Evolutionary conservation across 2,329 filamentous ascomycete species (phyloP), one percentile per base, ranked within the genome.

Genomic region (Endocalyx cinctus): DNA sequence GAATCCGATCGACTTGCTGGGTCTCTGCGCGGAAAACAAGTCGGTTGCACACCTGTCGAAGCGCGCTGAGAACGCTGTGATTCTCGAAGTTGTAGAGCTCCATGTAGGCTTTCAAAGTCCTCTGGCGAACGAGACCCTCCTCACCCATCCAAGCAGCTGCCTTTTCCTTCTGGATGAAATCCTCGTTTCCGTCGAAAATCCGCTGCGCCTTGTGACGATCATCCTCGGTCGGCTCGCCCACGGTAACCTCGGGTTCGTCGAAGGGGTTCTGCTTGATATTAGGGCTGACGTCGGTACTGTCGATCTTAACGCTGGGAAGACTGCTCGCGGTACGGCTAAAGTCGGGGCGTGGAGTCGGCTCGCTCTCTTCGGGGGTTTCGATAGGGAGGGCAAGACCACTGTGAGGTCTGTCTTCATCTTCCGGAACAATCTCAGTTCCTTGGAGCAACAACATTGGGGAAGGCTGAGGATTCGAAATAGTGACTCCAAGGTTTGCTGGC

Each of bases 1-100:
- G 66, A 38, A 98, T 90, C 20, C 92, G 84, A 57, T 98, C 92
- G 14, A 98, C 87, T 59, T 98, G 90, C 61, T 98, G 92, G 3
- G 89, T 94, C 63, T 98, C 92, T 25, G 86, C 92, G 46, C 86
- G 85, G 37, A 98, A 70, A 5, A 92, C 72, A 16, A 97, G 70
- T 19, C 86, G 82, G 33, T 77, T 77, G 58, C 92, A 98, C 17
- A 98, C 72, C 39, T 82, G 77, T 17, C 92, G 80, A 43, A 97
- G 70, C 6, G 86, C 79, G 23, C 74, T 70, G 12, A 97, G 71
- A 29, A 97, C 82, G 57, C 86, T 94, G 51, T 84, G 72, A 48
- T 83, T 82, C 6, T 76, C 69, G 66, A 92, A 97, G 55, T 96
- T 83, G 56, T 90, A 96, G 10, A 96, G 67, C 40, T 87, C 81